Evolutionary conservation across 2,329 filamentous ascomycete species (phyloP).

Genomic region (Byssochlamys sp.): DNA sequence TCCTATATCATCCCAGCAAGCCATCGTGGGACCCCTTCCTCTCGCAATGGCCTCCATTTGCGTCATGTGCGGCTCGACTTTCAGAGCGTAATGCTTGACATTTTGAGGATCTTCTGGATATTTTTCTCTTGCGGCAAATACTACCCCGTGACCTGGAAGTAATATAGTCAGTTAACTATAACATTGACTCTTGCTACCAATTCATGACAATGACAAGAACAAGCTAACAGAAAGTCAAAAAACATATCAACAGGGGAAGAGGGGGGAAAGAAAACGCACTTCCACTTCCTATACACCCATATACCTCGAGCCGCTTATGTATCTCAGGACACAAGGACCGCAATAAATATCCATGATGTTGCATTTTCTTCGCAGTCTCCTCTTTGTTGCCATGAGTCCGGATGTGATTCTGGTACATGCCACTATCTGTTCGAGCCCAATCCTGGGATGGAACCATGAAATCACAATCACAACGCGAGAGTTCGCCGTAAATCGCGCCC

Average conservation of each 20-base stretch:
- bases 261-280: background rate
- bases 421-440: background rate
- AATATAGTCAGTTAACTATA: conserved; percentile 2
- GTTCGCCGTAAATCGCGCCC: background rate
- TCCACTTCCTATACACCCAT: background rate
- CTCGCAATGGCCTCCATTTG: conserved; percentile 1
- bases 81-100: conserved; percentile 13
- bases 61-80: conserved; percentile 9
- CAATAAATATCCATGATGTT: background rate
- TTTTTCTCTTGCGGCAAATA: conserved; percentile 12
- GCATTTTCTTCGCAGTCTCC: background rate
- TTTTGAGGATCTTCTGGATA: background rate
- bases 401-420: background rate
- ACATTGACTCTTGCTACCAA: background rate
- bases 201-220: background rate
- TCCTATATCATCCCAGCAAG: background rate
- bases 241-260: background rate
- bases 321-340: background rate
- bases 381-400: background rate
- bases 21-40: conserved; percentile 5
- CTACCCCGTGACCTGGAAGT: conserved; percentile 12
- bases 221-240: background rate
- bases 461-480: background rate
- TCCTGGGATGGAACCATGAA: background rate
- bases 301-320: background rate